Conservation (phyloP, 2,329 filamentous ascomycete species). For the Paracamarosporium sp. region DNA sequence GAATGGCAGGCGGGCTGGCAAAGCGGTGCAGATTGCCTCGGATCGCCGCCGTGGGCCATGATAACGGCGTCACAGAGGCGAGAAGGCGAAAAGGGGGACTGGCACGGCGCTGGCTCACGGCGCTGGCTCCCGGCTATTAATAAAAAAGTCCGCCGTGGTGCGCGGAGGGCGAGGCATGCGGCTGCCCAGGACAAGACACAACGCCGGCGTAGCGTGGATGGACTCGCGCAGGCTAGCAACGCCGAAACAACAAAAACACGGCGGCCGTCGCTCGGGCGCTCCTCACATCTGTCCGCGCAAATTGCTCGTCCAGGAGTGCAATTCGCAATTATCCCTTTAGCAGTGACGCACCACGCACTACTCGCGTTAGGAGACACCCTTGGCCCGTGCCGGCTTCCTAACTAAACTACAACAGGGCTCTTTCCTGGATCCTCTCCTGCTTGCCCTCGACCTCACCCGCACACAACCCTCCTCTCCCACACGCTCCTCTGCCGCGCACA, state of each 20-base stretch:
- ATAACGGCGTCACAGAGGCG: background rate
- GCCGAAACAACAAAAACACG: constrained; percentile 10
- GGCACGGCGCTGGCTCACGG: background rate
- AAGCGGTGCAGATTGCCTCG: constrained; percentile 21
- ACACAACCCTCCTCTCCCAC: constrained; percentile 1
- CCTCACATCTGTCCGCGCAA: too few relatives aligned
- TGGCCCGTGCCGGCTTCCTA: constrained; percentile 13
- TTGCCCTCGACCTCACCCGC: constrained; percentile 3
- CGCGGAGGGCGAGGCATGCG: background rate
- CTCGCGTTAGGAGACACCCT: constrained; percentile 10
- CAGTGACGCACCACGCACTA: constrained; percentile 16
- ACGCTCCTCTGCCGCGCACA: constrained; percentile 5
- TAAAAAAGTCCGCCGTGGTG: constrained; percentile 1
- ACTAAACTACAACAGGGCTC: constrained; percentile 4
- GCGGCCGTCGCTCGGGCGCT: background rate
- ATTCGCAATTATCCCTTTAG: constrained; percentile 22
- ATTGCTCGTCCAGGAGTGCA: too few relatives aligned
- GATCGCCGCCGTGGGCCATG: constrained; percentile 9
- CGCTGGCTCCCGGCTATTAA: background rate
- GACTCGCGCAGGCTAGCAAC: background rate
- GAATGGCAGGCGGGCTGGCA: constrained; percentile 24
- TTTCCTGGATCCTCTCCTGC: constrained; percentile 6
- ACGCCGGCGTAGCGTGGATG: background rate
- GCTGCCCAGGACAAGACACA: constrained; percentile 1
- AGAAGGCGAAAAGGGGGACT: constrained; percentile 1